These are phyloP conservation scores for Thraustochytrium sp. DNA, from an alignment of 352 stramenopile genomes.

Conservation along the genomic window DNA sequence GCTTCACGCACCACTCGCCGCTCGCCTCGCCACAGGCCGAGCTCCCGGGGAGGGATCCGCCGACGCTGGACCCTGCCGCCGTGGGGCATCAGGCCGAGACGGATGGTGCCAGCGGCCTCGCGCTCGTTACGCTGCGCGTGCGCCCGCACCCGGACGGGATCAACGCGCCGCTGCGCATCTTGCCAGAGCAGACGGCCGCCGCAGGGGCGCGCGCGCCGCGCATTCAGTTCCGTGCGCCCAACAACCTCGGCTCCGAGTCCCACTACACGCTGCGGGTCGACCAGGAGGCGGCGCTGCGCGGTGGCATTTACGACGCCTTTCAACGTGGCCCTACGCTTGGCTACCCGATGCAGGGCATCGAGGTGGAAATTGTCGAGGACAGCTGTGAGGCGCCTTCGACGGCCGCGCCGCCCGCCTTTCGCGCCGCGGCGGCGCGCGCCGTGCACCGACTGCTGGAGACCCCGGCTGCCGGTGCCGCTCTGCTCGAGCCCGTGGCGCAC, in stretches of 20 bases:
- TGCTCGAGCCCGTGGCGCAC: constrained; percentile 92
- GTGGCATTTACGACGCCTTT: constrained; percentile 89
- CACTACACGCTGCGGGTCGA: constrained; percentile 87
- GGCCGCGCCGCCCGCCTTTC: neutral
- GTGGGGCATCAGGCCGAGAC: neutral
- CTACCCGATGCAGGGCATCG: constrained; percentile 72
- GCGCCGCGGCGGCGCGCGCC: constrained; percentile 85
- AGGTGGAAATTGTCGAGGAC: constrained; percentile 78
- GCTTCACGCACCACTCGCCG: neutral
- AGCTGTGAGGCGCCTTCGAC: constrained; percentile 79
- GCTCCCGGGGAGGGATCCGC: neutral
- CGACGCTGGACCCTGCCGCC: neutral
- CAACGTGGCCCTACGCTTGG: constrained; percentile 91
- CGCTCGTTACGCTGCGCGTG: constrained; percentile 5
- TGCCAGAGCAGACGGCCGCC: neutral
- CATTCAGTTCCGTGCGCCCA: neutral
- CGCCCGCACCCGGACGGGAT: constrained; percentile 7
- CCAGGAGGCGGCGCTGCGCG: constrained; percentile 93
- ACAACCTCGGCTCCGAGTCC: neutral
- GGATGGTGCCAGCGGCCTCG: neutral
- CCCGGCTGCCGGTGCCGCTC: constrained; percentile 66
- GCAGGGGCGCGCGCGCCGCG: neutral
- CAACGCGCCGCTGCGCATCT: neutral
- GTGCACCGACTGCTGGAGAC: constrained; percentile 87
- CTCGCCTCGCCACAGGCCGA: neutral